Percentiles rank a stretch among this genome's conserved stretches.
phyloP scores from a whole-genome alignment of 345 rosid species.

The Lumnitzera littorea region DNA sequence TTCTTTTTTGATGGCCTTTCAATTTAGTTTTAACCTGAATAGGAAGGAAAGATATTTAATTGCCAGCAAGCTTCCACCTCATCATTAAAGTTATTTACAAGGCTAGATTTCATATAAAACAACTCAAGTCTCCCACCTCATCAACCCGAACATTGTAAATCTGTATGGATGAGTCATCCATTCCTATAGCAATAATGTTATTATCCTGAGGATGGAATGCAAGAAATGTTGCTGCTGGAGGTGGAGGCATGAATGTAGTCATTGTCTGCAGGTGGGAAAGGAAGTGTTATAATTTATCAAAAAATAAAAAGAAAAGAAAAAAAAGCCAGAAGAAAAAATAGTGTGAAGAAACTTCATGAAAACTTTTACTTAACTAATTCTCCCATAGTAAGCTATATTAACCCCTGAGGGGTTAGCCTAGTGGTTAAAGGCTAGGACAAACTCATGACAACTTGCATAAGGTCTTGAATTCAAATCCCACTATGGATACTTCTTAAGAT shows the following conservation, averaged over 20 bases:
- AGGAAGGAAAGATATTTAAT: slow-evolving; percentile 2
- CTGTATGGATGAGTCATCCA: slow-evolving; percentile 72
- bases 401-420: too few species aligned
- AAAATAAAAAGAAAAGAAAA: neutral
- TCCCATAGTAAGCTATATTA: too few species aligned
- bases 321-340: neutral
- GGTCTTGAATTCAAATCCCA: too few species aligned
- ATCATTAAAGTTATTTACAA: slow-evolving; percentile 4
- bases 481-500: too few species aligned
- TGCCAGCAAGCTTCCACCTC: neutral
- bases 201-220: slow-evolving; percentile 76
- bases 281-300: neutral
- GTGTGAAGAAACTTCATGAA: too few species aligned
- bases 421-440: too few species aligned
- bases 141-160: slow-evolving; percentile 56
- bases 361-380: too few species aligned
- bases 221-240: slow-evolving; percentile 73
- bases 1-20: slow-evolving; percentile 76
- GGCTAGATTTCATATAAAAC: neutral
- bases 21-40: slow-evolving; percentile 63
- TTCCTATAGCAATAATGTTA: slow-evolving; percentile 75
- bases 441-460: too few species aligned
- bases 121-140: slow-evolving; percentile 34
- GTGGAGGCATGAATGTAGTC: slow-evolving; percentile 80
- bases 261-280: slow-evolving; percentile 41